These are phyloP conservation scores for Ustilago hordei DNA, from an alignment of 1,284 basidiomycete species.

Conservation along the genomic window DNA sequence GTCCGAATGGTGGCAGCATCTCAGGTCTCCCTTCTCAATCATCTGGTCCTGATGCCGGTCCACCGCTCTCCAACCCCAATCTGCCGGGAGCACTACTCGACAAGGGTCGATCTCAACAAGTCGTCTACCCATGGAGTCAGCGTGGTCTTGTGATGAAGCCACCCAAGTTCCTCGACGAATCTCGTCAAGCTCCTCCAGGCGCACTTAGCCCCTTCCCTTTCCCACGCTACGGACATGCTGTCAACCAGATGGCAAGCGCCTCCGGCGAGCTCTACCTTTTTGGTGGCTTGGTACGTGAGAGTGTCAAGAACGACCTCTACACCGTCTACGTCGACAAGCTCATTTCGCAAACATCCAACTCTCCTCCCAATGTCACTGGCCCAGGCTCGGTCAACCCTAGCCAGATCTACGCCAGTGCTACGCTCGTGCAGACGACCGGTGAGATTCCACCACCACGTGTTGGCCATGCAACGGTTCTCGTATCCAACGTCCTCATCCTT, in stretches of 20 bases:
- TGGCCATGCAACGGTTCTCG: slow-evolving; percentile 94
- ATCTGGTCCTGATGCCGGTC: slow-evolving; percentile 37
- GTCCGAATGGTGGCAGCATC: slow-evolving; percentile 31
- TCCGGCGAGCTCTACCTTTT: slow-evolving; percentile 95
- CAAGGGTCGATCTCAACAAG: slow-evolving; percentile 42
- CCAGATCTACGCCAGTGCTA: slow-evolving; percentile 73
- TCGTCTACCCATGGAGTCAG: slow-evolving; percentile 69
- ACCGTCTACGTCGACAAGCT: slow-evolving; percentile 63
- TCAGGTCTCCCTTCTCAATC: slow-evolving; percentile 54
- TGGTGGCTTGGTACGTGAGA: slow-evolving; percentile 92
- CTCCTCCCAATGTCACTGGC: slow-evolving; percentile 71
- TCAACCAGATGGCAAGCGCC: slow-evolving; percentile 81
- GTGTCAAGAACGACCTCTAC: slow-evolving; percentile 93
- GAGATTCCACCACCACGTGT: slow-evolving; percentile 90
- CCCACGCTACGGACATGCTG: slow-evolving; percentile 94
- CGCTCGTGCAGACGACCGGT: slow-evolving; percentile 77
- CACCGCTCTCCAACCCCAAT: slow-evolving; percentile 25
- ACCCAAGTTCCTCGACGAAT: slow-evolving; percentile 67
- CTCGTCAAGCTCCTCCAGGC: slow-evolving; percentile 64
- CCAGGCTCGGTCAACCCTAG: slow-evolving; percentile 42
- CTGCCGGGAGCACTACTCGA: slow-evolving; percentile 16
- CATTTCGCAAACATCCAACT: slow-evolving; percentile 78
- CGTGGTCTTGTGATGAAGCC: slow-evolving; percentile 66
- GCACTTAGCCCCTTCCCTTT: slow-evolving; percentile 77
- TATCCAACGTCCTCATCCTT: slow-evolving; percentile 93